Evolutionary conservation across 2,329 filamentous ascomycete genomes (phyloP).

Genomic region (Pyrenophora teres): DNA sequence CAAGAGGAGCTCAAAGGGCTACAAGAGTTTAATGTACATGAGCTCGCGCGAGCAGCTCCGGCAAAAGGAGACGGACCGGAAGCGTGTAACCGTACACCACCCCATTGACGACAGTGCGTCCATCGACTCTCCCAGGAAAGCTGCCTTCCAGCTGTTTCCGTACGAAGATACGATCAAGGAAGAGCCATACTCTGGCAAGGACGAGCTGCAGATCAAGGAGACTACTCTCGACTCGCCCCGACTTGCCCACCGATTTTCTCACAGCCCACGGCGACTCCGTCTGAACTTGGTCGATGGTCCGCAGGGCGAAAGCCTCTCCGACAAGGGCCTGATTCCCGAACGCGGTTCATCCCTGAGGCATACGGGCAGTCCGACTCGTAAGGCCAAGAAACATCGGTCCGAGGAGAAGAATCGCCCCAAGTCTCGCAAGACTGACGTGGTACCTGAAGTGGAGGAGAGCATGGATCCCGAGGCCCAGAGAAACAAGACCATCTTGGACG

Average conservation of each 20-base stretch:
- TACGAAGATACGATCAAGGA: conserved; percentile 47
- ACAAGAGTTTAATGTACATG: conserved; percentile 72
- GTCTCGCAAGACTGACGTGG: conserved; percentile 33
- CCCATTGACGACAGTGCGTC: conserved; percentile 46
- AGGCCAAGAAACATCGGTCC: conserved; percentile 32
- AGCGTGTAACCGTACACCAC: conserved; percentile 54
- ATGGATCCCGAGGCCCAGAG: conserved; percentile 28
- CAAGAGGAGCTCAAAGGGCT: conserved; percentile 41
- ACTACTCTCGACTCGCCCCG: conserved; percentile 34
- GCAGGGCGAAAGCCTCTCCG: conserved; percentile 32
- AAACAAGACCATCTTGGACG: conserved; percentile 39
- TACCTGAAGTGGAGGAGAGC: conserved; percentile 33
- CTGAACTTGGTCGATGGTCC: conserved; percentile 31
- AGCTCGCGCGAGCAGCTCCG: conserved; percentile 70
- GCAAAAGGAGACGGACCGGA: conserved; percentile 66
- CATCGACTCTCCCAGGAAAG: conserved; percentile 31
- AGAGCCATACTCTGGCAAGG: conserved; percentile 30
- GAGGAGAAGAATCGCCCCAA: conserved; percentile 32
- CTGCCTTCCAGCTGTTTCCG: conserved; percentile 31
- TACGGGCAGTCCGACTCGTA: conserved; percentile 40
- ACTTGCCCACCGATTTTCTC: conserved; percentile 35
- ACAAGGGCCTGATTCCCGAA: conserved; percentile 40
- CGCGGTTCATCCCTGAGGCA: conserved; percentile 43
- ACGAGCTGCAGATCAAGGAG: conserved; percentile 13
- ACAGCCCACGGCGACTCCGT: conserved; percentile 38